Base-by-base conservation (phyloP, 805 yeast genomes). In the Kregervanrija fluxuum region DNA sequence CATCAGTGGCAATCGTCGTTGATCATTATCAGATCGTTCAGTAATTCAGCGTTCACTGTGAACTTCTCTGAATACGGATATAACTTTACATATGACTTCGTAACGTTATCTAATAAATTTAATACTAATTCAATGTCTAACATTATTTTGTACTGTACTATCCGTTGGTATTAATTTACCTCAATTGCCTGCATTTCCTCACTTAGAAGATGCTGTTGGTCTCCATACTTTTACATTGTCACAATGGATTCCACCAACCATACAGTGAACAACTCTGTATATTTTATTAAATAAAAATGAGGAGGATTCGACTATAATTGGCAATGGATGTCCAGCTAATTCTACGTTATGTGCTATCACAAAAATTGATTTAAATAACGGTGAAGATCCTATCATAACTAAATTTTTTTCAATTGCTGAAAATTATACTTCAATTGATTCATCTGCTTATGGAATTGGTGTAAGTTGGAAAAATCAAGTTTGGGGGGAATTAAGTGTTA, bases 311-410 rank as follows among this genome's bases (percentile, higher is more conserved):
- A 57, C 54, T 3, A 59, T 67, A 8, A 47, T 51, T 10, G 51
- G 46, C 3, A 66, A 70, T 9, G 70, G 70, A 30, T 90, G 97
- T 64, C 82, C 89, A 0, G 66, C 67, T 39, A 80, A 82, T 49
- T 77, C 90, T 1, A 85, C 85, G 50, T 60, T 90, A 8, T 91
- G 99, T 62, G 96, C 95, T 2, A 56, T 84, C n/a, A 80, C 84
- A 17, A 55, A 67, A 10, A 71, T 85, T 4, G 59, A 65, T 11
- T 50, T 80, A 15, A 80, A 80, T n/a, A 74, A 73, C 14, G 56
- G 65, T 30, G 68, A 68, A 30, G 62, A 77, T 3, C 48, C 77
- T 3, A 64, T 75, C 22, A 68, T 89, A 0, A 84, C 85, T 60
- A 8, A 6, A 22, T 5, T 22, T 6, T 22, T 22, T 22, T 22